These are phyloP conservation scores for Phytophthora crassamura DNA, from an alignment of 352 stramenopile genomes.

Conservation along the genomic window DNA sequence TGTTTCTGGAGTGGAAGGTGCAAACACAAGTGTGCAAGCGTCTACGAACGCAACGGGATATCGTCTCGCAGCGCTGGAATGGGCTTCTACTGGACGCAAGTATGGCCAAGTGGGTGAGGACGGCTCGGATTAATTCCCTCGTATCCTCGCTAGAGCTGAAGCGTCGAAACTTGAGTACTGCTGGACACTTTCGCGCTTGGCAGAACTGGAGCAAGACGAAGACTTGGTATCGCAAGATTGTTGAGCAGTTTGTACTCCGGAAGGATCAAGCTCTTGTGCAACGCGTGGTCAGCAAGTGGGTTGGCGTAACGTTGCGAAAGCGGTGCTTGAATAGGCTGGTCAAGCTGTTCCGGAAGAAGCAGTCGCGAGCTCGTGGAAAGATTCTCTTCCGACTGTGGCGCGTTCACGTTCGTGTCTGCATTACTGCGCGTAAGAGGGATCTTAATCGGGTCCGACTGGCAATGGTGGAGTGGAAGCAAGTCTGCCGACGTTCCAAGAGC, in stretches of 20 bases:
- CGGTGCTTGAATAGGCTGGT: slow-evolving; percentile 46
- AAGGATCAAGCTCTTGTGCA: slow-evolving; percentile 7
- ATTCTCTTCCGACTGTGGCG: slow-evolving; percentile 28
- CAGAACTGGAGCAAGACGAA: slow-evolving; percentile 10
- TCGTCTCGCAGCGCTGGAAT: slow-evolving; percentile 19
- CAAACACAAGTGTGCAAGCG: background rate
- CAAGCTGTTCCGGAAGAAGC: slow-evolving; percentile 56
- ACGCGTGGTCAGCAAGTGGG: slow-evolving; percentile 32
- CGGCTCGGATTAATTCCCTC: slow-evolving; percentile 8
- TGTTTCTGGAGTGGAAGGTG: slow-evolving; percentile 11
- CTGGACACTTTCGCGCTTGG: slow-evolving; percentile 26
- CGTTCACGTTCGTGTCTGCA: slow-evolving; percentile 13
- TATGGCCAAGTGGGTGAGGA: slow-evolving; percentile 25
- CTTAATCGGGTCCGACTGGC: slow-evolving; percentile 3
- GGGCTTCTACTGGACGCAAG: background rate
- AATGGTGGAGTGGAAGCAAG: slow-evolving; percentile 28
- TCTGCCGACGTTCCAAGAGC: slow-evolving; percentile 8
- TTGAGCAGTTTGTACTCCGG: slow-evolving; percentile 10
- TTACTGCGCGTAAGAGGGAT: slow-evolving; percentile 16
- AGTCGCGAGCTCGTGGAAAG: slow-evolving; percentile 10
- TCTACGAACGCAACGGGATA: slow-evolving; percentile 1
- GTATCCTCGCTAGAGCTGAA: slow-evolving; percentile 6
- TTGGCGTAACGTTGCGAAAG: slow-evolving; percentile 36
- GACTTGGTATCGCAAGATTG: background rate
- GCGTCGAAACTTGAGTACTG: slow-evolving; percentile 11